Conservation (phyloP, 495 filamentous ascomycete species). For the Talaromyces borbonicus region DNA sequence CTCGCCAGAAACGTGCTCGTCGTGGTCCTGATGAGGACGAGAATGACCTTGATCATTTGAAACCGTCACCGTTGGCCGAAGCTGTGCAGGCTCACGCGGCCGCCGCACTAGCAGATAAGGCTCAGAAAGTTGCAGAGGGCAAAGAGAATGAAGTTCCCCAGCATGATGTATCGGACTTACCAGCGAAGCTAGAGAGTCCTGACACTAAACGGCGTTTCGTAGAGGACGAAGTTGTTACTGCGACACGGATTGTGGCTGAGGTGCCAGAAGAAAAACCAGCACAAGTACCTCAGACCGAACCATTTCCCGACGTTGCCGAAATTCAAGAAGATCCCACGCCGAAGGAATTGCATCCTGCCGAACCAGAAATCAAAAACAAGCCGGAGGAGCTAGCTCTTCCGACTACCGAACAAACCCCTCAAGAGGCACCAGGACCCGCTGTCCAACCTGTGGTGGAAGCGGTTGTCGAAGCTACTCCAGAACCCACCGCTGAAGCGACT, state of each 20-base stretch:
- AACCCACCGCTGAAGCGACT: not conserved
- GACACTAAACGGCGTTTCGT: slow-evolving; percentile 7
- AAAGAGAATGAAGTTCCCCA: slow-evolving; percentile 36
- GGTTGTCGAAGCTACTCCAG: no score
- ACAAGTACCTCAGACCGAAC: not conserved
- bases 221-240: slow-evolving; percentile 6
- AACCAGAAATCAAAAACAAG: no score
- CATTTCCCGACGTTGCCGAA: not conserved
- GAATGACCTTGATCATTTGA: slow-evolving; percentile 61
- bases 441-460: no score
- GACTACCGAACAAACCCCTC: no score
- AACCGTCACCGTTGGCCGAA: slow-evolving; percentile 41
- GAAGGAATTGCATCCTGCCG: no score
- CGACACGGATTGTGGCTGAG: not conserved
- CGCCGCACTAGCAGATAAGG: slow-evolving; percentile 16
- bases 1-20: slow-evolving; percentile 65
- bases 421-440: no score
- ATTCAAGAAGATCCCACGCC: no score
- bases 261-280: not conserved
- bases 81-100: slow-evolving; percentile 26
- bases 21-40: slow-evolving; percentile 50
- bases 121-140: slow-evolving; percentile 27
- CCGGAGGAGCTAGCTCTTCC: not conserved
- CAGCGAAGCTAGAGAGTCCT: not conserved
- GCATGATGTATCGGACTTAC: not conserved